These are phyloP conservation scores for Penicillium lividum DNA, from an alignment of 495 filamentous ascomycete genomes.

Conservation along the genomic window DNA sequence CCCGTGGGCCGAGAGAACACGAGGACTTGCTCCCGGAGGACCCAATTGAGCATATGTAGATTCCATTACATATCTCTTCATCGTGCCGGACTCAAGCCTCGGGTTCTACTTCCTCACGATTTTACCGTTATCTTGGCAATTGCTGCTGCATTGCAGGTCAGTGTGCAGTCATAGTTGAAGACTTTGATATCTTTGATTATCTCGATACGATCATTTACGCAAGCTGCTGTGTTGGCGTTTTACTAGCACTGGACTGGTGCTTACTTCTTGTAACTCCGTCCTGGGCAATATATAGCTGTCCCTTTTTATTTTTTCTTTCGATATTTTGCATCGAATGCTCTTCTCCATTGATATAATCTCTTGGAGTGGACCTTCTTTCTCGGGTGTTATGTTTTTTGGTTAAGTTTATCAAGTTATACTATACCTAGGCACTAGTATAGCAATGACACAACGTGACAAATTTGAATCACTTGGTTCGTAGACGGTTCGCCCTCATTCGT, in stretches of 20 bases:
- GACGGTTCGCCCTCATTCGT: no score
- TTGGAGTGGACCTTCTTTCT: background rate
- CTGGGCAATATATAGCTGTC: background rate
- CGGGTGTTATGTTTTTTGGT: background rate
- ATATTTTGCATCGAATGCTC: background rate
- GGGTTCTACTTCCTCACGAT: background rate
- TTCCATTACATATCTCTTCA: background rate
- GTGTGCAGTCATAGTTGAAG: background rate
- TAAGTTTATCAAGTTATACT: background rate
- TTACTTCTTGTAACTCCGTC: background rate
- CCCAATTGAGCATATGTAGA: slow-evolving; percentile 72
- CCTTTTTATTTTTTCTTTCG: background rate
- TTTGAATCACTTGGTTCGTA: background rate
- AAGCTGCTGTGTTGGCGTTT: background rate
- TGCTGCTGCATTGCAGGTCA: background rate
- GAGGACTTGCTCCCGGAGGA: slow-evolving; percentile 80
- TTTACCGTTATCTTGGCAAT: background rate
- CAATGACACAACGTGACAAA: background rate
- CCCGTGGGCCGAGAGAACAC: slow-evolving; percentile 28
- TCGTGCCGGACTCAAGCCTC: background rate
- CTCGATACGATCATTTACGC: background rate
- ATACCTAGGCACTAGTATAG: background rate
- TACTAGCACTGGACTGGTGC: background rate
- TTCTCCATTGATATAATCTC: background rate
- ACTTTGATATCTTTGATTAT: background rate